These are phyloP conservation scores for Acer saccharum DNA, from an alignment of 345 rosid species.

Conservation along the genomic window DNA sequence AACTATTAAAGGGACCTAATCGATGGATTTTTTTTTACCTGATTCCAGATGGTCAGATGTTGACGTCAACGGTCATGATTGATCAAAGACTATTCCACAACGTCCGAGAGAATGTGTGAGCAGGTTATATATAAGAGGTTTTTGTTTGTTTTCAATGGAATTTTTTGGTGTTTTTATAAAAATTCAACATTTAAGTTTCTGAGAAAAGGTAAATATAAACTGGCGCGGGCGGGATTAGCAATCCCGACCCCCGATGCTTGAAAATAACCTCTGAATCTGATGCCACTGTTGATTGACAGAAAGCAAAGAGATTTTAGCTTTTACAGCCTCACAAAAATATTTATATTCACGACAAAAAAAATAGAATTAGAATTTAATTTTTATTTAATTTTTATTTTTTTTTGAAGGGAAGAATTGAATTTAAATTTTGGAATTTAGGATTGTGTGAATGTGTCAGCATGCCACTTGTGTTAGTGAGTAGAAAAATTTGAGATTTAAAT, in stretches of 20 bases:
- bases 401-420: too few relatives aligned
- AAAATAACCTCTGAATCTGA: constrained; percentile 27
- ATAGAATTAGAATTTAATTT: not conserved
- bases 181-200: not conserved
- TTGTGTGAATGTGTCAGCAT: too few relatives aligned
- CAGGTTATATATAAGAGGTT: not conserved
- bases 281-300: constrained; percentile 17
- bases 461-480: too few relatives aligned
- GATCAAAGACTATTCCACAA: not conserved
- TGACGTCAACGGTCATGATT: not conserved
- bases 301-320: constrained; percentile 9
- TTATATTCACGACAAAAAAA: not conserved
- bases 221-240: constrained; percentile 21
- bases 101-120: not conserved
- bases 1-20: not conserved
- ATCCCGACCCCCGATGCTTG: constrained; percentile 21
- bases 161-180: not conserved
- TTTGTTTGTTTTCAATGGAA: not conserved
- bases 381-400: too few relatives aligned
- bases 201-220: not conserved
- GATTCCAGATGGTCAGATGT: not conserved
- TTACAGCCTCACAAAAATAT: not conserved
- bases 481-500: too few relatives aligned
- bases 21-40: not conserved
- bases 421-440: not conserved